These are phyloP conservation scores for Hypoxylon sp. DNA, from an alignment of 2,329 filamentous ascomycete species.

Conservation along the genomic window DNA sequence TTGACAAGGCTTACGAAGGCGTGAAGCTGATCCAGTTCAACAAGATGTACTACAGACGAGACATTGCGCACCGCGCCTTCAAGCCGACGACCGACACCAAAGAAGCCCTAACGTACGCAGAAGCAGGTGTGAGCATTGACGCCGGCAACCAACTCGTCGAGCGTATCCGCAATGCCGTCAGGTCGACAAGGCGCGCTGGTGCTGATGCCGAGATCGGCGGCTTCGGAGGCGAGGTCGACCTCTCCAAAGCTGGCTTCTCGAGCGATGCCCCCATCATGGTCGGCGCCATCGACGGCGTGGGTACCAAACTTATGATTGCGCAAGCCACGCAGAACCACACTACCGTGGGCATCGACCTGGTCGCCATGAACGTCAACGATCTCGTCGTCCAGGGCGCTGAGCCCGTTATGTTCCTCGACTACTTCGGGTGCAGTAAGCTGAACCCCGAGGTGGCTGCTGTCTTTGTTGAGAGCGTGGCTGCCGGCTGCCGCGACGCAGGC, in stretches of 20 bases:
- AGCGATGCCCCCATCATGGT: slow-evolving; percentile 83
- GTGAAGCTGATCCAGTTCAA: slow-evolving; percentile 86
- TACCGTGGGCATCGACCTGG: slow-evolving; percentile 95
- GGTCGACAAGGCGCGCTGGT: slow-evolving; percentile 85
- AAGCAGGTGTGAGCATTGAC: slow-evolving; percentile 94
- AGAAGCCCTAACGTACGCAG: slow-evolving; percentile 85
- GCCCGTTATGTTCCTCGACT: slow-evolving; percentile 96
- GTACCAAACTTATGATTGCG: slow-evolving; percentile 96
- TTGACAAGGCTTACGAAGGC: slow-evolving; percentile 88
- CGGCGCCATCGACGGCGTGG: slow-evolving; percentile 96
- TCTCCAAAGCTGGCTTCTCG: slow-evolving; percentile 79
- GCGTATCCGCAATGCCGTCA: slow-evolving; percentile 91
- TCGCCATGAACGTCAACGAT: slow-evolving; percentile 99
- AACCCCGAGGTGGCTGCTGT: slow-evolving; percentile 81
- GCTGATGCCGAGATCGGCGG: slow-evolving; percentile 95
- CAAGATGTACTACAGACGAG: slow-evolving; percentile 91
- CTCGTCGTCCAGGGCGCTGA: slow-evolving; percentile 95
- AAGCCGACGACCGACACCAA: slow-evolving; percentile 60
- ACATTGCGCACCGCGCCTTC: slow-evolving; percentile 87
- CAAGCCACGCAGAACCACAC: slow-evolving; percentile 91
- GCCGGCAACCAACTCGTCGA: slow-evolving; percentile 93
- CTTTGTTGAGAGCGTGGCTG: slow-evolving; percentile 93
- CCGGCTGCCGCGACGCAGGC: slow-evolving; percentile 85
- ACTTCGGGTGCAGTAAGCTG: slow-evolving; percentile 93
- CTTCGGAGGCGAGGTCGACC: slow-evolving; percentile 90